A percentile compares a stretch with the other conserved stretches of the same genome.
phyloP scores from a whole-genome alignment of 768 basidiomycete genomes.

The Panaeolus papilionaceus region DNA sequence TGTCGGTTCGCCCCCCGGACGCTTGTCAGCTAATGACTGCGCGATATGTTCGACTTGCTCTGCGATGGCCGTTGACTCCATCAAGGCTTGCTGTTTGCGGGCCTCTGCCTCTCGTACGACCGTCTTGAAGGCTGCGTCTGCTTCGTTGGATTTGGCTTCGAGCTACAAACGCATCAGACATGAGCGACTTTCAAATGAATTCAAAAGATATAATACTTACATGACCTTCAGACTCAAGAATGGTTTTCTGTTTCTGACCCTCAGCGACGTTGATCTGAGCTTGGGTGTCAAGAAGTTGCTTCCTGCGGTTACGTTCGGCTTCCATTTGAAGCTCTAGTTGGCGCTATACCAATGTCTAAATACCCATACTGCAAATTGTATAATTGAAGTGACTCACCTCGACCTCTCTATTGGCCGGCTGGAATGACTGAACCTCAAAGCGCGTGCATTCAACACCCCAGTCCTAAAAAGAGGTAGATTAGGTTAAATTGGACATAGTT shows the following conservation, averaged over 20 bases:
- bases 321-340: slow-evolving; percentile 69
- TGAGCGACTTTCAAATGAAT: not conserved
- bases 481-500: not conserved
- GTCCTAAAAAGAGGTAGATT: slow-evolving; percentile 33
- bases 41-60: slow-evolving; percentile 56
- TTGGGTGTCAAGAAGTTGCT: slow-evolving; percentile 62
- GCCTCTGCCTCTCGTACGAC: slow-evolving; percentile 60
- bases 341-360: slow-evolving; percentile 36
- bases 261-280: slow-evolving; percentile 65
- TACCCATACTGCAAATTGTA: not conserved
- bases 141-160: slow-evolving; percentile 57
- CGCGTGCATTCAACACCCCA: slow-evolving; percentile 66
- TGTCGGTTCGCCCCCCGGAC: slow-evolving; percentile 34
- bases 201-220: slow-evolving; percentile 32
- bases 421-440: slow-evolving; percentile 66
- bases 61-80: slow-evolving; percentile 54
- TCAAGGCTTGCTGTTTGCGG: slow-evolving; percentile 49
- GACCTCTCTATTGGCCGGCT: slow-evolving; percentile 64
- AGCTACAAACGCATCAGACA: slow-evolving; percentile 33
- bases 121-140: slow-evolving; percentile 58
- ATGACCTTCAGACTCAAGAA: slow-evolving; percentile 61
- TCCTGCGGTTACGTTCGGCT: slow-evolving; percentile 60
- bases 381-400: slow-evolving; percentile 42
- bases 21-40: slow-evolving; percentile 39
- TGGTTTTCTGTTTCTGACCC: slow-evolving; percentile 61